Evolutionary conservation across 202 grass and related monocot species (phyloP), one percentile per base, ranked within the genome.

Genomic region (Miscanthus sacchariflorus): DNA sequence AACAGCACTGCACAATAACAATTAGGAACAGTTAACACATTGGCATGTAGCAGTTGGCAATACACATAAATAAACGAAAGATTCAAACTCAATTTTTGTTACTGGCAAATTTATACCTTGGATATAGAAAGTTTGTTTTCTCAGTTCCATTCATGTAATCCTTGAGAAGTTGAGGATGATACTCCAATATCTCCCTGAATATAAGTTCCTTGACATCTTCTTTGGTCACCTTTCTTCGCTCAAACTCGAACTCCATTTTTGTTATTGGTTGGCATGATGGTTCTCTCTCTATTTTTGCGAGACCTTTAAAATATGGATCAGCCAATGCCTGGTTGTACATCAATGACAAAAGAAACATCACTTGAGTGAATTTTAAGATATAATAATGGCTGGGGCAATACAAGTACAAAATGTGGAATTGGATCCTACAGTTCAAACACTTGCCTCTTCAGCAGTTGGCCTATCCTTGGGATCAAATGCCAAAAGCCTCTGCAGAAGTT

Each of bases 191-290:
- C 76, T 99, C 97, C 44, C 69, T 45, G 69, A 95, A 99, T 75
- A 99, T 97, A 88, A 99, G 95, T 52, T 99, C 94, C 81, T 91
- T 93, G 54, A 99, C 72, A 7, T 97, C 94, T 12, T 95, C 97
- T 91, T 99, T 95, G 48, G 94, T 95, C 81, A 95, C 88, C 85
- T 90, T 97, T 90, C 80, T 91, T 12, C 93, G 88, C 52, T 97
- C 96, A 86, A 99, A 99, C 80, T 99, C 97, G 18, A 99, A 99
- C 68, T 99, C 97, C 82, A 99, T 90, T 83, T 99, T 97, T 50
- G 88, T 84, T 83, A 99, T 97, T 56, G 97, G 94, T 43, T 93
- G 94, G 79, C 94, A 91, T 17, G 94, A 99, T 66, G 94, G 93
- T 89, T 99, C 97, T 73, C 94, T 92, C 75, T 99, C 97, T 79